A percentile compares a stretch with the other conserved stretches of the same genome.
Conservation (phyloP, 352 stramenopile species). For the Pythium chondricola region DNA sequence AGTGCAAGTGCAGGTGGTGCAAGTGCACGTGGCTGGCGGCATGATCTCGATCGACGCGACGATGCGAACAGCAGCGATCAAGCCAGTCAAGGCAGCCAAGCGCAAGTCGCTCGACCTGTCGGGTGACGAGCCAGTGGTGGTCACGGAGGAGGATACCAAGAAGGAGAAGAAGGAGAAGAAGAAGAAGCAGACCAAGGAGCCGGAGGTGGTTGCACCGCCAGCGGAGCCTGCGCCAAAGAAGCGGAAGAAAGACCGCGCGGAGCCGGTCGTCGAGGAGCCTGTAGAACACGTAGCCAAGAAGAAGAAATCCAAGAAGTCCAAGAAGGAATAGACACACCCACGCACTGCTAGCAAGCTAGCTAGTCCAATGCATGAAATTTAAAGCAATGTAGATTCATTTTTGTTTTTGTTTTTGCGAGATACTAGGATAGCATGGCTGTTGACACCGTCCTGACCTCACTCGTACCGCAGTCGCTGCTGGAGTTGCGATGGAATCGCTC, state of each 20-base stretch:
- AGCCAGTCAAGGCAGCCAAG: constrained; percentile 12
- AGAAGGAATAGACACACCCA: constrained; percentile 55
- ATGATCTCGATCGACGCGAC: constrained; percentile 80
- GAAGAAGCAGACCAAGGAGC: constrained; percentile 11
- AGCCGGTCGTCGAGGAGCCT: constrained; percentile 16
- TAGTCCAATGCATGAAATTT: too few relatives aligned
- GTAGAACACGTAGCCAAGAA: constrained; percentile 27
- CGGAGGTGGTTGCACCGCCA: constrained; percentile 2
- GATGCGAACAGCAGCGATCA: constrained; percentile 36
- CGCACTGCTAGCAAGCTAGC: too few relatives aligned
- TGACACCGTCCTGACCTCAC: too few relatives aligned
- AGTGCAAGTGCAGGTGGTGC: constrained; percentile 62
- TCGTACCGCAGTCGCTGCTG: constrained; percentile 33
- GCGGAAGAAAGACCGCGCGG: constrained; percentile 32
- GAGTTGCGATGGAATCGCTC: constrained; percentile 28
- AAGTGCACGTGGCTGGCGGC: constrained; percentile 62
- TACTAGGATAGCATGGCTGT: too few relatives aligned
- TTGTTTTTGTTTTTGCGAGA: neutral
- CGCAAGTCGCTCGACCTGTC: constrained; percentile 12
- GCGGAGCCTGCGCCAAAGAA: constrained; percentile 14
- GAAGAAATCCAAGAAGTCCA: constrained; percentile 27
- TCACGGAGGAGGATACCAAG: constrained; percentile 1
- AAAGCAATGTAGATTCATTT: neutral
- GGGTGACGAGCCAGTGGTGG: too few relatives aligned
- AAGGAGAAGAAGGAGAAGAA: constrained; percentile 27